Percentiles rank a stretch among this genome's conserved stretches.
phyloP scores from a whole-genome alignment of 139 green algal genomes.

The Spirogloea muscicola region DNA sequence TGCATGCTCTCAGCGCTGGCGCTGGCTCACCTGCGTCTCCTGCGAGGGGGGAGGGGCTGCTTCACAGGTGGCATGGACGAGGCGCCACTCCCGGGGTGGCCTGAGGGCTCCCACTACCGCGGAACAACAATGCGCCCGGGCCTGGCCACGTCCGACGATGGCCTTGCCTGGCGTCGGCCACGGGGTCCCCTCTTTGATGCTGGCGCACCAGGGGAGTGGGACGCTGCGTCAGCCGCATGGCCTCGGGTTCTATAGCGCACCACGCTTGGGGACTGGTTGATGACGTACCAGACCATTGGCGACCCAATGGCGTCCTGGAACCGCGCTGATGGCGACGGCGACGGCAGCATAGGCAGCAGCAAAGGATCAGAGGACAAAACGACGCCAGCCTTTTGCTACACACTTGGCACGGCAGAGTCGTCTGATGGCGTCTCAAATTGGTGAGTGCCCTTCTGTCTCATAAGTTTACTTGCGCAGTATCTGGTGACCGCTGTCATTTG shows the following conservation, averaged over 20 bases:
- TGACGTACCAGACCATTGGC: constrained; percentile 14
- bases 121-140: not conserved
- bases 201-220: not conserved
- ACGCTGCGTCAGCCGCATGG: constrained; percentile 7
- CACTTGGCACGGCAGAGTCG: constrained; percentile 6
- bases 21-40: no score
- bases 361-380: no score
- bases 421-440: not conserved
- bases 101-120: not conserved
- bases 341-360: no score
- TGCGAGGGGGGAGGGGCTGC: no score
- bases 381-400: constrained; percentile 33
- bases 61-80: constrained; percentile 14
- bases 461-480: no score
- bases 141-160: constrained; percentile 20
- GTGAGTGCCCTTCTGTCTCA: no score
- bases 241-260: not conserved
- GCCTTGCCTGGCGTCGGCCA: constrained; percentile 19
- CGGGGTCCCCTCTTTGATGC: not conserved
- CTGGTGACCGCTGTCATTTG: no score
- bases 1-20: no score
- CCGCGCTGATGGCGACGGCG: no score
- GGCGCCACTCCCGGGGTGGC: not conserved
- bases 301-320: constrained; percentile 2
- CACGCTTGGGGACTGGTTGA: constrained; percentile 8